Conservation (phyloP, 164 flowering plant genomes). For the Cinnamomum micranthum region DNA sequence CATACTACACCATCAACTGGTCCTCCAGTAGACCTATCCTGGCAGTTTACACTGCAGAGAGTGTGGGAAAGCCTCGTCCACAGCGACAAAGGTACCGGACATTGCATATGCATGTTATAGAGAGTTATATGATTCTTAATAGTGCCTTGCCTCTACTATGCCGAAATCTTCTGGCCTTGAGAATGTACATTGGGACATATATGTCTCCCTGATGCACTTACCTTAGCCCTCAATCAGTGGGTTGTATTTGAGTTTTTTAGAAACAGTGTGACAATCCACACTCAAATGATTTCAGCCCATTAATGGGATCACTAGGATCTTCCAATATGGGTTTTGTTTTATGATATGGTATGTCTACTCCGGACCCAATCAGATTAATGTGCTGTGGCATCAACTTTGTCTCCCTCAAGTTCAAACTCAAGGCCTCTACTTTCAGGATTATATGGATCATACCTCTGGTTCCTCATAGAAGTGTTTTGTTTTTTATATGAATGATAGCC, state of each 20-base stretch:
- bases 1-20: constrained; percentile 38
- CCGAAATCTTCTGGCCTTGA: background rate
- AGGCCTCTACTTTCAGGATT: background rate
- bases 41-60: constrained; percentile 77
- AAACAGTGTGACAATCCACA: background rate
- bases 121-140: background rate
- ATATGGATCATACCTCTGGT: background rate
- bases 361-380: background rate
- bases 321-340: background rate
- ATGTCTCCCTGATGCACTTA: background rate
- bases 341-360: background rate
- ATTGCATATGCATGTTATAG: background rate
- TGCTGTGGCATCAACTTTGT: background rate
- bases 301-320: background rate
- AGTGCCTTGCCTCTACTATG: background rate
- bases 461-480: background rate
- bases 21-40: constrained; percentile 69
- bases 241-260: too few relatives aligned
- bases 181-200: background rate
- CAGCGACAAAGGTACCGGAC: constrained; percentile 20
- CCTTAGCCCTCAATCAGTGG: too few relatives aligned
- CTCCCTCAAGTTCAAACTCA: background rate
- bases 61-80: constrained; percentile 66
- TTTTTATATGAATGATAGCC: too few relatives aligned
- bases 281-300: background rate